These are phyloP conservation scores for Cryptosporidium ryanae DNA, from an alignment of 169 alveolate species.

Conservation along the genomic window DNA sequence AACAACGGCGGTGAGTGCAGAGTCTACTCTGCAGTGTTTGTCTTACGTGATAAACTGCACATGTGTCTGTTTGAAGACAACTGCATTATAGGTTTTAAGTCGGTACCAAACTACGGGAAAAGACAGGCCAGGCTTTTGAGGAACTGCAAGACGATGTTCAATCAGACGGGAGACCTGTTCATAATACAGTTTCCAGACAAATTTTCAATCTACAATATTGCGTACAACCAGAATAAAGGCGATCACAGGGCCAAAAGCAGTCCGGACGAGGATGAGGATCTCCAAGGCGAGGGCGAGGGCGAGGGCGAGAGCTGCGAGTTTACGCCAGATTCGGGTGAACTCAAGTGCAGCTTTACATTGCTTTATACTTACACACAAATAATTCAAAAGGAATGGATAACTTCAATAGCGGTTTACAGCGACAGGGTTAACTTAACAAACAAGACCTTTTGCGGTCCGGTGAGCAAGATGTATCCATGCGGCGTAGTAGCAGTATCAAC, in stretches of 20 bases:
- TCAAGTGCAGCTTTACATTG: slow-evolving; percentile 1
- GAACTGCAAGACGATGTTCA: slow-evolving; percentile 5
- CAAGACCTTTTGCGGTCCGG: slow-evolving; percentile 17
- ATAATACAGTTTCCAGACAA: slow-evolving; percentile 41
- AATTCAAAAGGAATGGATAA: slow-evolving; percentile 66
- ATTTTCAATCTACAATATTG: slow-evolving; percentile 32
- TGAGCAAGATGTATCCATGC: slow-evolving; percentile 29
- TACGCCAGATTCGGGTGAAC: neutral
- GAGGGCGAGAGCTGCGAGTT: neutral
- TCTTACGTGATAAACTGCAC: neutral
- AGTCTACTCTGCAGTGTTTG: neutral
- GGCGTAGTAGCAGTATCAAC: slow-evolving; percentile 49
- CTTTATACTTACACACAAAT: slow-evolving; percentile 50
- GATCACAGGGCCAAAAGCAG: too few species aligned
- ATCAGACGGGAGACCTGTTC: slow-evolving; percentile 40
- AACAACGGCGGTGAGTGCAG: neutral
- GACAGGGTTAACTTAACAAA: neutral
- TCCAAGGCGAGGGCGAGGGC: neutral
- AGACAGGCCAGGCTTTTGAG: slow-evolving; percentile 33
- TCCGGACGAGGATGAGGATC: too few species aligned
- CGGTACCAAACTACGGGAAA: slow-evolving; percentile 24
- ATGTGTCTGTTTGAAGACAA: slow-evolving; percentile 13
- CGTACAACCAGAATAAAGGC: neutral
- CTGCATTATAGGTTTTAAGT: neutral
- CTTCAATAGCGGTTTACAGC: slow-evolving; percentile 22